Percentiles rank a stretch among this genome's conserved stretches.
These are phyloP conservation scores for Thamnidium elegans DNA, from an alignment of 192 early-diverging fungal species.

Conservation along the genomic window DNA sequence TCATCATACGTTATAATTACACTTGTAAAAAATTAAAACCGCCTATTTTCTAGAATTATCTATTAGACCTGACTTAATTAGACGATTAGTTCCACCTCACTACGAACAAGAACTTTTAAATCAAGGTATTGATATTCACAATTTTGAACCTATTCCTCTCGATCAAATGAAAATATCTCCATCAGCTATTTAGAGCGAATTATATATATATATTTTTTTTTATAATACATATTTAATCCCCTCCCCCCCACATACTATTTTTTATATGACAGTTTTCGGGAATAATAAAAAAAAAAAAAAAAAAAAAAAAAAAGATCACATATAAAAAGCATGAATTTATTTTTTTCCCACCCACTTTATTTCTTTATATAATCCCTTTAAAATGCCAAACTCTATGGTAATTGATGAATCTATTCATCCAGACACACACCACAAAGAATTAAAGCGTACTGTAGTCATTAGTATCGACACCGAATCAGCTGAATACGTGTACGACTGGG, in stretches of 20 bases:
- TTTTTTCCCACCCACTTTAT: background rate
- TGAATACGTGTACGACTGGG: slow-evolving; percentile 34
- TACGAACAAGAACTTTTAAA: slow-evolving; percentile 56
- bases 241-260: no score
- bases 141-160: slow-evolving; percentile 65
- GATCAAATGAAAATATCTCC: slow-evolving; percentile 40
- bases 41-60: slow-evolving; percentile 81
- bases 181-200: slow-evolving; percentile 5
- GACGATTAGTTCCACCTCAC: slow-evolving; percentile 81
- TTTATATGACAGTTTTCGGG: no score
- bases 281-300: no score
- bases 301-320: no score
- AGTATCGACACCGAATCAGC: slow-evolving; percentile 24
- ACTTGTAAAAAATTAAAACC: no score
- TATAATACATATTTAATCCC: no score
- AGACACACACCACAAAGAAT: background rate
- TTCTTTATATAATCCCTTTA: no score
- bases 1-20: no score
- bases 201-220: no score
- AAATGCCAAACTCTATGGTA: slow-evolving; percentile 1
- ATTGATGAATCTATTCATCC: slow-evolving; percentile 3
- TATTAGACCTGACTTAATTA: slow-evolving; percentile 79
- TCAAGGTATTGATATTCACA: slow-evolving; percentile 71
- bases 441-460: slow-evolving; percentile 17
- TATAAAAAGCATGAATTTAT: background rate